Conservation (phyloP, 768 basidiomycete genomes). For the Cystofilobasidium macerans region DNA sequence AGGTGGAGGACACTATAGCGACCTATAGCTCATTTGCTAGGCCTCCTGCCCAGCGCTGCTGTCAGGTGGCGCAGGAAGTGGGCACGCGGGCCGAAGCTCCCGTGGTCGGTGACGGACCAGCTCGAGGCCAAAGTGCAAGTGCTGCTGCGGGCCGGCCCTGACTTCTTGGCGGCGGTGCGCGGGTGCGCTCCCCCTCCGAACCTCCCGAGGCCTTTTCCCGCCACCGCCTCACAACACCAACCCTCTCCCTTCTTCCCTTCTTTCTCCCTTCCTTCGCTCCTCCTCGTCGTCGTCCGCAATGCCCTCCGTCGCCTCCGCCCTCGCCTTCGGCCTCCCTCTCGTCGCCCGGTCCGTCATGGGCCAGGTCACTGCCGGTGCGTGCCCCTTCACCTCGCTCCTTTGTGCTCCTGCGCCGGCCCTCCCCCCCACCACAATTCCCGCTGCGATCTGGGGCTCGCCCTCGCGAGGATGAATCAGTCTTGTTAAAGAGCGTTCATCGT, state of each 20-base stretch:
- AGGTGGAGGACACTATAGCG: too few species aligned
- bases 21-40: neutral
- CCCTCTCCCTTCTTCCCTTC: neutral
- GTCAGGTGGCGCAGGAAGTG: neutral
- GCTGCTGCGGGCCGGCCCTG: too few species aligned
- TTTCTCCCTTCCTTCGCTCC: neutral
- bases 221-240: conserved; percentile 7
- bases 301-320: conserved; percentile 2
- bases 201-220: neutral
- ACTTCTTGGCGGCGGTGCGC: neutral
- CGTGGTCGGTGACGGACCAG: too few species aligned
- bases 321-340: conserved; percentile 3
- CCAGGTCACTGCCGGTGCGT: conserved; percentile 15
- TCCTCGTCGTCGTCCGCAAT: neutral
- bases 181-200: neutral
- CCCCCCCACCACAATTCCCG: too few species aligned
- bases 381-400: too few species aligned
- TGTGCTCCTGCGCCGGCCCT: too few species aligned
- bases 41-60: neutral
- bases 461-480: too few species aligned
- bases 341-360: neutral
- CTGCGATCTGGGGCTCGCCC: too few species aligned
- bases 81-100: too few species aligned
- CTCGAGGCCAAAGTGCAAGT: too few species aligned
- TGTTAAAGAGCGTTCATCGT: too few species aligned